Evolutionary conservation across 179 eudicot species (phyloP).

Genomic region (Heliamphora pulchella): DNA sequence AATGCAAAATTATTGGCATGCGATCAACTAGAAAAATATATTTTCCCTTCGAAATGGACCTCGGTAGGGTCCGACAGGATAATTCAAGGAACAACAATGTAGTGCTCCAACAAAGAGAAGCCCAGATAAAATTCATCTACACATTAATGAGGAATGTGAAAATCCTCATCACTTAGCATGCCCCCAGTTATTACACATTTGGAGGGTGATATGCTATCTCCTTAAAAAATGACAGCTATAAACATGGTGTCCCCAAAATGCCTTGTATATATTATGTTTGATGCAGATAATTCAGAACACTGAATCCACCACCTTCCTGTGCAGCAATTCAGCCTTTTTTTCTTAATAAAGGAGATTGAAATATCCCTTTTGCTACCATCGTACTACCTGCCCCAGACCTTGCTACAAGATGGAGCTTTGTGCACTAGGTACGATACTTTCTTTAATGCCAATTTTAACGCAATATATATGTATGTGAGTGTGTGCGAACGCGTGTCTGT

Average conservation of each 20-base stretch:
- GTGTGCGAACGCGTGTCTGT: no score
- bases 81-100: constrained; percentile 1
- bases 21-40: background rate
- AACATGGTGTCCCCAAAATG: background rate
- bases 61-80: background rate
- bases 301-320: background rate
- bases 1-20: background rate
- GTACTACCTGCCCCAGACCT: background rate
- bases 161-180: background rate
- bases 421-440: background rate
- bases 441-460: background rate
- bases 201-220: background rate
- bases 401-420: background rate
- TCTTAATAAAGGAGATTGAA: background rate
- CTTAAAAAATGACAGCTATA: constrained; percentile 2
- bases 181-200: background rate
- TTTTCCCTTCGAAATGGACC: background rate
- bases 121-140: background rate
- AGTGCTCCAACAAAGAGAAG: background rate
- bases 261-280: background rate
- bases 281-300: background rate
- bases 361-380: background rate
- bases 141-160: background rate
- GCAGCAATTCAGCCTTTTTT: background rate
- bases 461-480: no score